A percentile compares a stretch with the other conserved stretches of the same genome.
phyloP scores from a whole-genome alignment of 257 asterid species.

The Paulownia fortunei region DNA sequence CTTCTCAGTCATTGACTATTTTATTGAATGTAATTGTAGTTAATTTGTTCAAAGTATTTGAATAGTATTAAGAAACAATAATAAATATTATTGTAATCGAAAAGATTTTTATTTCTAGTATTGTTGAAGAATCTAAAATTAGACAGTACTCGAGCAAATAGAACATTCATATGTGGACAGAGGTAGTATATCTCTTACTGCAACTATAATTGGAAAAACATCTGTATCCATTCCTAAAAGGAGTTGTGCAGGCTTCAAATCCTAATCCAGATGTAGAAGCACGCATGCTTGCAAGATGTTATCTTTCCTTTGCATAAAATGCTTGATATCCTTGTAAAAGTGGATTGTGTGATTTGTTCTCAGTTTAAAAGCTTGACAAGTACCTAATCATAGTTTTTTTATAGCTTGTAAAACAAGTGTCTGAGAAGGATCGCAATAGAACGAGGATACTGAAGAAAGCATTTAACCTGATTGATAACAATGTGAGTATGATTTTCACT shows the following conservation, averaged over 20 bases:
- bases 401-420: constrained; percentile 94
- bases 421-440: constrained; percentile 74
- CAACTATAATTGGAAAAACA: constrained; percentile 9
- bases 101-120: not conserved
- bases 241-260: constrained; percentile 6
- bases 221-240: not conserved
- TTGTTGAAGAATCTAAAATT: not conserved
- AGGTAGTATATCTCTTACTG: constrained; percentile 8
- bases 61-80: not conserved
- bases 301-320: not conserved
- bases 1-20: constrained; percentile 7
- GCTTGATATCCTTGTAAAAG: constrained; percentile 12
- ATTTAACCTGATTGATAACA: constrained; percentile 65
- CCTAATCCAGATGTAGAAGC: constrained; percentile 23
- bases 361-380: constrained; percentile 10
- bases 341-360: constrained; percentile 12
- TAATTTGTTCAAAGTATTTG: constrained; percentile 1
- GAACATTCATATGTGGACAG: not conserved
- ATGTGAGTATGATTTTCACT: constrained; percentile 58
- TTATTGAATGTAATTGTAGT: not conserved
- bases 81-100: not conserved
- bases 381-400: constrained; percentile 29
- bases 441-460: constrained; percentile 86
- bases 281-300: constrained; percentile 16
- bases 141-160: not conserved